Base-by-base conservation (phyloP, 148 eudicot species). In the Silene conica region DNA sequence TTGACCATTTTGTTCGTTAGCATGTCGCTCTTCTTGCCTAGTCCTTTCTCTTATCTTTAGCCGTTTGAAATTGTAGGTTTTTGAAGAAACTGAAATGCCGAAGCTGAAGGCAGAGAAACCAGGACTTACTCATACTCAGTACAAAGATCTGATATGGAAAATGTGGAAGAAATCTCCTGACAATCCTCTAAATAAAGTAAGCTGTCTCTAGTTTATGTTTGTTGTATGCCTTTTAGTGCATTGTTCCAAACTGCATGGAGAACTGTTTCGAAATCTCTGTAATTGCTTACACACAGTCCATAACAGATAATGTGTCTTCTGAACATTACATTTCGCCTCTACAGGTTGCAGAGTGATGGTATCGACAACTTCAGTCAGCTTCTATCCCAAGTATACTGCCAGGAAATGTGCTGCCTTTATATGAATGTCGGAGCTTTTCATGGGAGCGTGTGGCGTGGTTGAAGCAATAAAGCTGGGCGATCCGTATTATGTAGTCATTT, bases 151-250 rank as follows among this genome's bases (percentile, higher is more conserved):
- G 93, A 84, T 94, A 73, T 94, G 98, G 98, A 94, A 94, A 82
- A 59, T 87, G 64, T 94, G 98, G 98, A 94, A 94, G 87, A 94
- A 94, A 80, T 94, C 98, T 77, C 98, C 97, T 0, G 98, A 94
- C 79, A 94, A 94, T 67, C 98, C 98, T 79, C 90, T 91, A 73
- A 94, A 94, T 78, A 89, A 82, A 92, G 97, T 90, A 85, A 79
- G 80, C 56, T 31, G 22, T 52, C 65, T 19, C 60, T 21, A 8
- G 4, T 50, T 45, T 31, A 31, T 23, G 16, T 11, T 31, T 16
- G 16, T 54, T 60, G 25, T 52, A 54, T 63, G 8, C 50, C 23
- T 43, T 22, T 26, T 59, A 14, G 43, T 31, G 19, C 48, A 28
- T 7, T 41, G 26, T 46, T 20, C 25, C 26, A 18, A 25, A n/a